These are phyloP conservation scores for Coniochaeta sp. DNA, from an alignment of 2,329 filamentous ascomycete genomes.

Conservation along the genomic window DNA sequence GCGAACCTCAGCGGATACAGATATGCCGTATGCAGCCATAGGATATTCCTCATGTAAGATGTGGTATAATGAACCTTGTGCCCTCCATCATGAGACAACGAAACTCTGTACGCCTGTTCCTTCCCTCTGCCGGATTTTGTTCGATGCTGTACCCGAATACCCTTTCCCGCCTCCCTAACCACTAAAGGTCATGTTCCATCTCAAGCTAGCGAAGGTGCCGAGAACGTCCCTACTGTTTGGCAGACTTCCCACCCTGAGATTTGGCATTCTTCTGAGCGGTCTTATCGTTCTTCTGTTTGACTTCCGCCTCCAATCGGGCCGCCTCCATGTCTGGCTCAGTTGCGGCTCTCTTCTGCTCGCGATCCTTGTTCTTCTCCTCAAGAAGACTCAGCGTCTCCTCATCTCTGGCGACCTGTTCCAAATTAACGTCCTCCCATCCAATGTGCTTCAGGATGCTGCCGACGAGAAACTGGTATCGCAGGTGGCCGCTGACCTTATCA, in stretches of 20 bases:
- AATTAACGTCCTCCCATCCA: slow-evolving; percentile 59
- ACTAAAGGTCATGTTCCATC: background rate
- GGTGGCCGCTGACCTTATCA: slow-evolving; percentile 58
- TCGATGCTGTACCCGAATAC: background rate
- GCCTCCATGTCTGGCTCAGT: slow-evolving; percentile 9
- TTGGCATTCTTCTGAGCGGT: background rate
- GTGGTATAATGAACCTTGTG: background rate
- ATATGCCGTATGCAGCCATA: background rate
- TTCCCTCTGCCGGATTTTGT: background rate
- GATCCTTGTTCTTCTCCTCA: slow-evolving; percentile 16
- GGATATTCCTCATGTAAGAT: background rate
- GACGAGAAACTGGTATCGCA: slow-evolving; percentile 61
- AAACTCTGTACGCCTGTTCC: background rate
- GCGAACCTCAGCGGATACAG: background rate
- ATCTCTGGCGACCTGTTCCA: slow-evolving; percentile 22
- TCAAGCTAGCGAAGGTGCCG: background rate
- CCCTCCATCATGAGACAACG: background rate
- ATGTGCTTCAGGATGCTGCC: slow-evolving; percentile 60
- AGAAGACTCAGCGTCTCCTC: slow-evolving; percentile 21
- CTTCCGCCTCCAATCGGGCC: slow-evolving; percentile 5
- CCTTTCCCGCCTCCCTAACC: background rate
- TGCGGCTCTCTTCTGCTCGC: slow-evolving; percentile 14
- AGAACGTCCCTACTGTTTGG: slow-evolving; percentile 3
- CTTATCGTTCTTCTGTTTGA: slow-evolving; percentile 10
- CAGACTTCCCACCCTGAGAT: background rate